Evolutionary conservation across 495 filamentous ascomycete genomes (phyloP).

Genomic region (Saxophila tyrrhenica): DNA sequence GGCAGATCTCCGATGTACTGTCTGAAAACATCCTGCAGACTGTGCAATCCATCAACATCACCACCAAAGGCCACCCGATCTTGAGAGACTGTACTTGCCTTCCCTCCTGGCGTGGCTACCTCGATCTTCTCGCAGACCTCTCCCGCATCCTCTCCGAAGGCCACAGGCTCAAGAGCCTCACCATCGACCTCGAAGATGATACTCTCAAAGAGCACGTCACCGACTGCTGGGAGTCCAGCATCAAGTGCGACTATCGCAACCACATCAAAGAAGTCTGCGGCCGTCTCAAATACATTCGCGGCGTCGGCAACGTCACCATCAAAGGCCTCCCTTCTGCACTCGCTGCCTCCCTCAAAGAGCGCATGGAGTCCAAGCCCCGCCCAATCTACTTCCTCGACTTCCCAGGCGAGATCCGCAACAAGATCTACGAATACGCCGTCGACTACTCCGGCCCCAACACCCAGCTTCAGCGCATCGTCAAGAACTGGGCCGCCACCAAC

Average conservation of each 20-base stretch:
- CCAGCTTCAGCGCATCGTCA: slow-evolving; percentile 12
- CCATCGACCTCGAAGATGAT: slow-evolving; percentile 1
- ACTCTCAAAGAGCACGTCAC: slow-evolving; percentile 7
- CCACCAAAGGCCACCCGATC: slow-evolving; percentile 11
- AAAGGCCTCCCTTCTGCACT: slow-evolving; percentile 1
- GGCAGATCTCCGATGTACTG: slow-evolving; percentile 6
- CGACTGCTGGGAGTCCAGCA: slow-evolving; percentile 6
- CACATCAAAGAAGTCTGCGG: neutral
- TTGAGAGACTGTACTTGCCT: slow-evolving; percentile 2
- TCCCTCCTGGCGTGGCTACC: slow-evolving; percentile 7
- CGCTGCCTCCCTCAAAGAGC: slow-evolving; percentile 5
- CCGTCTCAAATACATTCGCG: slow-evolving; percentile 3
- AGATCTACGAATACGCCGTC: slow-evolving; percentile 12
- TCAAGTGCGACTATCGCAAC: slow-evolving; percentile 16
- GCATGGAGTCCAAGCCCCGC: slow-evolving; percentile 10
- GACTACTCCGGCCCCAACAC: slow-evolving; percentile 11
- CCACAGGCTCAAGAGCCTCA: slow-evolving; percentile 13
- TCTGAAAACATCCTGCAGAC: slow-evolving; percentile 3
- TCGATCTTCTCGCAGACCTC: slow-evolving; percentile 8
- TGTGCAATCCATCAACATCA: slow-evolving; percentile 13
- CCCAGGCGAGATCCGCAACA: slow-evolving; percentile 15
- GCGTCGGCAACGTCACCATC: slow-evolving; percentile 12
- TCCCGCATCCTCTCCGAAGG: neutral
- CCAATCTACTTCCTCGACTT: slow-evolving; percentile 11
- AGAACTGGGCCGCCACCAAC: neutral